Percentiles rank a stretch among this genome's conserved stretches.
These are phyloP conservation scores for Neoboletus magnificus DNA, from an alignment of 768 basidiomycete genomes.

Conservation along the genomic window DNA sequence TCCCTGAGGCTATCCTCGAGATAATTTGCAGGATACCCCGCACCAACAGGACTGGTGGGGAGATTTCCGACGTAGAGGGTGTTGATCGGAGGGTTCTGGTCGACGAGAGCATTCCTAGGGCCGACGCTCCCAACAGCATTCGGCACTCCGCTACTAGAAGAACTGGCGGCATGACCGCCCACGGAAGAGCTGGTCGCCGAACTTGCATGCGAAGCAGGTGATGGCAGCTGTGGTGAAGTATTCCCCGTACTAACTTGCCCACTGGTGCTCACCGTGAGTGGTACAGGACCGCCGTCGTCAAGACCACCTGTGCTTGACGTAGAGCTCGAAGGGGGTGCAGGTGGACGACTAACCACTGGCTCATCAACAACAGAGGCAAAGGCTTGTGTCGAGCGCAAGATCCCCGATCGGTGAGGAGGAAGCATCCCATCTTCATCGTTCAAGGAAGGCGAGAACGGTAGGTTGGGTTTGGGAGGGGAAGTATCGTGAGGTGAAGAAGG, in stretches of 20 bases:
- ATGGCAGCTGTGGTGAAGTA: constrained; percentile 71
- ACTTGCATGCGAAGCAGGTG: constrained; percentile 66
- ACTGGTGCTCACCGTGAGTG: constrained; percentile 49
- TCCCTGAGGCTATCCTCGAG: constrained; percentile 85
- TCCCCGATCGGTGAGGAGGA: constrained; percentile 29
- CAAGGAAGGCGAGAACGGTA: constrained; percentile 22
- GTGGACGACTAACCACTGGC: constrained; percentile 26
- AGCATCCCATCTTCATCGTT: constrained; percentile 34
- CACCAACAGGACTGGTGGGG: constrained; percentile 72
- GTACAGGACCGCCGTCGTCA: constrained; percentile 24
- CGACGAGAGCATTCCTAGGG: constrained; percentile 46
- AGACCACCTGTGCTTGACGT: constrained; percentile 46
- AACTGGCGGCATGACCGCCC: constrained; percentile 29
- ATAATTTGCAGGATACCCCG: constrained; percentile 70
- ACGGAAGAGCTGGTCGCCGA: constrained; percentile 39
- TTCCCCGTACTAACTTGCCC: constrained; percentile 31
- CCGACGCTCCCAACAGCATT: constrained; percentile 22
- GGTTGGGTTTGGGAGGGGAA: constrained; percentile 25
- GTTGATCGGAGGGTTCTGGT: constrained; percentile 98
- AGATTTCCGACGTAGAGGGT: constrained; percentile 99
- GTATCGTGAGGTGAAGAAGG: constrained; percentile 26
- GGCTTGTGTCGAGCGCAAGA: constrained; percentile 26
- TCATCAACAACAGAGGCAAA: constrained; percentile 27
- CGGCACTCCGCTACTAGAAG: constrained; percentile 27
- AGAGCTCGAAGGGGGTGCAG: constrained; percentile 36